Base-by-base conservation (phyloP, 106 monocot species). In the Acorus calamus region DNA sequence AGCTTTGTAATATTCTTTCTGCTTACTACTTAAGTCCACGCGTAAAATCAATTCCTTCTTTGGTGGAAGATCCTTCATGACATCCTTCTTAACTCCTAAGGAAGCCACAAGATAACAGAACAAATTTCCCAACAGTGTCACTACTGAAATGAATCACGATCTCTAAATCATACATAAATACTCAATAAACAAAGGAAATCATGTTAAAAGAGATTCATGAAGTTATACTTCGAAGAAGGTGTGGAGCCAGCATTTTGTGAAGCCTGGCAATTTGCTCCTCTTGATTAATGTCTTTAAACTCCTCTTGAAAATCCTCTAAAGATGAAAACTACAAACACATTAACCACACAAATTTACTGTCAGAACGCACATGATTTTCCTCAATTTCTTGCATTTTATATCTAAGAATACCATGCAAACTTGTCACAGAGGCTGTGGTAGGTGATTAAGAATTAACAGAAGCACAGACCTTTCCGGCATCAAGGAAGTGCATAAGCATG, bases 401-500 rank as follows among this genome's bases (percentile, higher is more conserved):
- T 28, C 28, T 28, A 28, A 28, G 28, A 1, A 28, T 28, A 28
- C 28, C 28, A 1, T 28, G 28, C 28, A 28, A 28, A 0, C 28
- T 28, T 1, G 0, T 28, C 28, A 28, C 28, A 28, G 28, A 28
- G 28, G 28, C 28, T 28, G 28, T 28, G 28, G 28, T 28, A 28
- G 28, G 28, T 28, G 28, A 28, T 28, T 28, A 28, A 28, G 28
- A 47, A 57, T 3, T 11, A 46, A 50, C 7, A 61, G 46, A 47
- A 71, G 7, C 42, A 75, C 83, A 65, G 41, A 98, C 98, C 85
- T 85, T 98, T 81, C 92, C 92, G 65, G 79, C 85, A 63, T 98
- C 98, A 67, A 98, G 98, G 66, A 98, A 98, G 79, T 98, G 98
- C 98, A 98, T 98, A 52, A 98, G 81, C 92, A 98, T 98, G 77